Percentiles rank a stretch among this genome's conserved stretches.
phyloP scores from a whole-genome alignment of 176 grass and related monocot species.

The Oryza brachyantha region DNA sequence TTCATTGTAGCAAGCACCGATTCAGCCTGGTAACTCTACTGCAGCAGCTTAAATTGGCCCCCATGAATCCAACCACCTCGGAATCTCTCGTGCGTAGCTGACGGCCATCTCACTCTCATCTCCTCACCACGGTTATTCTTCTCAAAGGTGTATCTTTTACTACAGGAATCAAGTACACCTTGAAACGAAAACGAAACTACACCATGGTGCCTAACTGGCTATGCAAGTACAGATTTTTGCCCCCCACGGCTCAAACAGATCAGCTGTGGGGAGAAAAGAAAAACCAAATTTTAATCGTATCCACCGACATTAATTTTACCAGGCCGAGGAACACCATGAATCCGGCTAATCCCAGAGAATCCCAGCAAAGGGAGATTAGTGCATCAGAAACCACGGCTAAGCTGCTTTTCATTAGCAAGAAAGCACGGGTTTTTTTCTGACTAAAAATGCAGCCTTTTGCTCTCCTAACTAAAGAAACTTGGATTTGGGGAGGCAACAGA shows the following conservation, averaged over 20 bases:
- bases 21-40: neutral
- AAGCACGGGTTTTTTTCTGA: neutral
- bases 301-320: neutral
- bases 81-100: neutral
- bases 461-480: neutral
- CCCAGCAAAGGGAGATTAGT: neutral
- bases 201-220: neutral
- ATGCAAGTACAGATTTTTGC: neutral
- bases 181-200: neutral
- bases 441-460: constrained; percentile 15
- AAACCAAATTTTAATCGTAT: neutral
- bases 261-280: neutral
- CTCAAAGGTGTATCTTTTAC: constrained; percentile 4
- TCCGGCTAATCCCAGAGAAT: neutral
- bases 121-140: neutral
- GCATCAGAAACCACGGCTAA: neutral
- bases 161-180: neutral
- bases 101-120: neutral
- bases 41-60: neutral
- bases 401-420: neutral
- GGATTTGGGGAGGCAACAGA: neutral
- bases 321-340: neutral
- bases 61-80: neutral
- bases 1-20: neutral
- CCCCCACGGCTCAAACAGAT: neutral